A percentile compares a stretch with the other conserved stretches of the same genome.
Evolutionary conservation across 768 basidiomycete genomes (phyloP).

Genomic region (Calocybe gangraenosa): DNA sequence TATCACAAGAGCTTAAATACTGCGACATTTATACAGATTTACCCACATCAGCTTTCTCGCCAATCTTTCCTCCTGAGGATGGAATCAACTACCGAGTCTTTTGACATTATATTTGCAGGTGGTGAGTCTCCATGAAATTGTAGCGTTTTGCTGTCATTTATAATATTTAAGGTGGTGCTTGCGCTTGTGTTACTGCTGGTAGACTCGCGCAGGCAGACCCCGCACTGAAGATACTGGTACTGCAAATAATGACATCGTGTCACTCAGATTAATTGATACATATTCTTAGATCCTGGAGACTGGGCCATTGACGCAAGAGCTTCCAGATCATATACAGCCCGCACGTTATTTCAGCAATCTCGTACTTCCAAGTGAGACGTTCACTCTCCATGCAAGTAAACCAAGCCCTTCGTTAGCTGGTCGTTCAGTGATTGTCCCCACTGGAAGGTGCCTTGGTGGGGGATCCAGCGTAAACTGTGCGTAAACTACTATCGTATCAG

Average conservation of each 20-base stretch:
- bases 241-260: slow-evolving; percentile 2
- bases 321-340: slow-evolving; percentile 48
- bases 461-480: slow-evolving; percentile 60
- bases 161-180: slow-evolving; percentile 38
- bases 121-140: slow-evolving; percentile 28
- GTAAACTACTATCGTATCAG: slow-evolving; percentile 9
- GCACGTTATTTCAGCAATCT: slow-evolving; percentile 45
- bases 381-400: slow-evolving; percentile 43
- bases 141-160: neutral
- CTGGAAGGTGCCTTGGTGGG: slow-evolving; percentile 55
- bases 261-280: neutral
- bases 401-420: slow-evolving; percentile 36
- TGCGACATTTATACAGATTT: too few relatives aligned
- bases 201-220: slow-evolving; percentile 53
- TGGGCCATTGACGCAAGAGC: slow-evolving; percentile 46
- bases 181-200: slow-evolving; percentile 54
- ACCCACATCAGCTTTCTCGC: too few relatives aligned
- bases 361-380: slow-evolving; percentile 30
- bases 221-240: slow-evolving; percentile 48
- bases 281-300: slow-evolving; percentile 46
- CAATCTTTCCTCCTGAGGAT: too few relatives aligned
- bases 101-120: slow-evolving; percentile 56
- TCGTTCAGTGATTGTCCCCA: slow-evolving; percentile 38
- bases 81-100: slow-evolving; percentile 13
- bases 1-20: too few relatives aligned